Base-by-base conservation (phyloP, 768 basidiomycete genomes). In the Sporobolomyces roseus region DNA sequence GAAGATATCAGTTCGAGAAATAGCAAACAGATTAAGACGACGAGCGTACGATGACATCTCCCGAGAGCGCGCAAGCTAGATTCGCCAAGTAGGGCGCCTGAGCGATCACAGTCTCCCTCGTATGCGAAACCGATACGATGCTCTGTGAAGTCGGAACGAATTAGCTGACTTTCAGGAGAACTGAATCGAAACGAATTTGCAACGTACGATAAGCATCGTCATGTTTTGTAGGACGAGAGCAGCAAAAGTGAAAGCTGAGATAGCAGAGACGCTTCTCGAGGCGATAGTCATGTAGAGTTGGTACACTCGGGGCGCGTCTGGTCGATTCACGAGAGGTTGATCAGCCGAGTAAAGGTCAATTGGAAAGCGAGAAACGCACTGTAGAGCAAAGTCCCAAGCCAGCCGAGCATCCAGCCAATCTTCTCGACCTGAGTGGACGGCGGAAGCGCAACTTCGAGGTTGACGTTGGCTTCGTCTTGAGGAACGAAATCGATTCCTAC, bases 141-240 rank as follows among this genome's bases (percentile, higher is more conserved):
- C 52, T 50, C 66, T 67, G 60, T 21, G 17, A 9, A 41, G 30
- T 8, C 8, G 32, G 27, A 45, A 14, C 8, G 1, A 45, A 10
- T 7, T 25, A 25, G 12, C 29, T 13, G 14, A 41, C 38, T 9
- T 9, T 17, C 38, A 41, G 17, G 32, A 38, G 21, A 17, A 1
- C 0, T 23, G 33, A 32, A 36, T 16, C 30, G 3, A 46, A 21
- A 2, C n/a, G n/a, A n/a, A n/a, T n/a, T n/a, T n/a, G 25, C 30
- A 27, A 54, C 65, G 19, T 14, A 61, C 66, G 9, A 58, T 36
- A 25, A 58, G 36, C 36, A 62, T 56, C 1, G 53, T 51, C 5
- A 62, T n/a, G 54, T 68, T 68, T 48, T 68, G 66, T 19, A 30
- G 16, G 1, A 63, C 29, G 30, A 62, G 49, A 46, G 25, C 51